Evolutionary conservation across 1,284 basidiomycete genomes (phyloP).

Genomic region (Abortiporus biennis): DNA sequence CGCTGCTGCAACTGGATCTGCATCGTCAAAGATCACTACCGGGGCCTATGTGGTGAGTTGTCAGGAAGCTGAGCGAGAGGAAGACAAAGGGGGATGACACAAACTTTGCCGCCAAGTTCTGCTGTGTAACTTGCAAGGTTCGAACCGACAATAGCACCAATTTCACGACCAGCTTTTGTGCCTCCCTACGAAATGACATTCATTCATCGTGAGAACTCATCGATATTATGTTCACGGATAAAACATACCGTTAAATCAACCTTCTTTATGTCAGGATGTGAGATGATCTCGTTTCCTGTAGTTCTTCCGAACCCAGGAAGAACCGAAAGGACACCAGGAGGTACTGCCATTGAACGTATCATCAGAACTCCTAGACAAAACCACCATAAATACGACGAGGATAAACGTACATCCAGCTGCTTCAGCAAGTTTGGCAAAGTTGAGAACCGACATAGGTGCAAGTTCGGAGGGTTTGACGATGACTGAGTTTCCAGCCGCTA

Average conservation of each 20-base stretch:
- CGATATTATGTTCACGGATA: background rate
- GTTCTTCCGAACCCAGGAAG: conserved; percentile 63
- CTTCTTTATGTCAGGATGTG: conserved; percentile 63
- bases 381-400: background rate
- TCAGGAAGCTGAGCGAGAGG: background rate
- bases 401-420: conserved; percentile 54
- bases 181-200: conserved; percentile 51
- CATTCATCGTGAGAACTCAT: conserved; percentile 1
- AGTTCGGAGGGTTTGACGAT: conserved; percentile 73
- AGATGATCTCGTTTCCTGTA: conserved; percentile 59
- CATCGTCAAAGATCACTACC: conserved; percentile 71
- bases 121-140: conserved; percentile 74
- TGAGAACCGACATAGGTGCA: conserved; percentile 73
- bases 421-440: conserved; percentile 60
- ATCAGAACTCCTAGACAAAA: background rate
- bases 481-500: conserved; percentile 80
- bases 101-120: conserved; percentile 75
- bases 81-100: conserved; percentile 8
- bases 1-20: conserved; percentile 61
- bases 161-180: conserved; percentile 62
- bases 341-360: conserved; percentile 35
- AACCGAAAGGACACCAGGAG: conserved; percentile 66
- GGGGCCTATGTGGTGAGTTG: conserved; percentile 50
- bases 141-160: conserved; percentile 65
- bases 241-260: conserved; percentile 72